Base-by-base conservation (phyloP, 768 basidiomycete species). In the Boletus insuetus region DNA sequence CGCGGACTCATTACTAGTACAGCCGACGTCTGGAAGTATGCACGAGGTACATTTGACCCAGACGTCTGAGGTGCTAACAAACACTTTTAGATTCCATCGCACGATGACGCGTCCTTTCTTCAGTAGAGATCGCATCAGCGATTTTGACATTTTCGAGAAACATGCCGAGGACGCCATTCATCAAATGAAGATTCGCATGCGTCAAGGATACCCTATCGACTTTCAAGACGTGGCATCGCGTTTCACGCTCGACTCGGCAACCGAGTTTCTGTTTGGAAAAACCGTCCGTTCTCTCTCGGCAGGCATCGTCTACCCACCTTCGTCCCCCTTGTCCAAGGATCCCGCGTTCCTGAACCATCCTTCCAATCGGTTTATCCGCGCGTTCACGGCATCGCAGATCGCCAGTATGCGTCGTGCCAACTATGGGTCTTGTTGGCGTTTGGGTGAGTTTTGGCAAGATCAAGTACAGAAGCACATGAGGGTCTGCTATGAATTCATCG, bases 171-270 rank as follows among this genome's bases (percentile, higher is more conserved):
- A 69, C n/a, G 70, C 69, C 0, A 65, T 76, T 22, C 51, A 46
- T 19, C 74, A 70, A 37, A 61, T 73, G 58, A 73, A 69, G 61
- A 26, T 41, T 4, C 73, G 74, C 32, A 24, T 75, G 44, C 51
- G 59, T 7, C 61, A 73, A 26, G 76, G 76, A 2, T 66, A 73
- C 37, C 68, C 75, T 6, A 61, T 81, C 35, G 76, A 80, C 59
- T 71, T 77, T 55, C 75, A 80, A 60, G 79, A 78, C 45, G 58
- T 78, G 51, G 67, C 68, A 2, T 70, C 69, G 2, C 72, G 78
- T 3, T 82, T 82, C 64, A 82, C 82, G 1, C 66, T 86, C 34
- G 84, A 86, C 61, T 81, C 81, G 1, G 81, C 81, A 0, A 79
- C 82, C 0, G 79, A 80, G 24, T 84, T 85, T 61, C 73, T 84